Conservation (phyloP, 495 filamentous ascomycete genomes). For the Penicillium soppii region DNA sequence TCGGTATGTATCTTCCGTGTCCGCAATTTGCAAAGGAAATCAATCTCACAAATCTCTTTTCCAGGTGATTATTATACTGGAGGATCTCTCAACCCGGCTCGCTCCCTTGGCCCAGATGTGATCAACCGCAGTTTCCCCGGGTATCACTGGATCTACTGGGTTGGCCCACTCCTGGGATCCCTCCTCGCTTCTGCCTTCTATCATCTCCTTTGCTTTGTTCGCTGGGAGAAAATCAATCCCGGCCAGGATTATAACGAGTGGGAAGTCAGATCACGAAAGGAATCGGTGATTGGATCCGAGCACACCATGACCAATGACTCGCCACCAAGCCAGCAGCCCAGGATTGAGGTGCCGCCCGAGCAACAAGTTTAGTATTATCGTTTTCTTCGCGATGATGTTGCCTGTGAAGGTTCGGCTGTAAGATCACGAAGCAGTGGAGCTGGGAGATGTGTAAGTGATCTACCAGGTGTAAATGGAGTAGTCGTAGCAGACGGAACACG, state of each 20-base stretch:
- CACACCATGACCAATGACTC: slow-evolving; percentile 6
- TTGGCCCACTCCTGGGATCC: slow-evolving; percentile 66
- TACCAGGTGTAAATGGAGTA: too few relatives aligned
- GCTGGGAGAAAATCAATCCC: slow-evolving; percentile 77
- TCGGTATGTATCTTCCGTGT: slow-evolving; percentile 41
- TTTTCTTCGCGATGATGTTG: neutral
- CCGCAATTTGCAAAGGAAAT: neutral
- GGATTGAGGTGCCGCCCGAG: neutral
- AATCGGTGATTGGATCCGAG: slow-evolving; percentile 9
- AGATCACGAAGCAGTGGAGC: too few relatives aligned
- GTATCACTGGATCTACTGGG: slow-evolving; percentile 58
- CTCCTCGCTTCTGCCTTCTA: slow-evolving; percentile 70
- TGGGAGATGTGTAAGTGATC: too few relatives aligned
- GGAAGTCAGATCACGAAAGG: slow-evolving; percentile 25
- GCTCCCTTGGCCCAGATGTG: slow-evolving; percentile 69
- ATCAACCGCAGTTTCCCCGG: slow-evolving; percentile 61
- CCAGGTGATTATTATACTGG: slow-evolving; percentile 70
- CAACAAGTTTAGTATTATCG: slow-evolving; percentile 8
- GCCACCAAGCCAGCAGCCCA: neutral
- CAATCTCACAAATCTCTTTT: neutral
- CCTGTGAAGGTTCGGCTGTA: slow-evolving; percentile 18
- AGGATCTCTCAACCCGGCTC: slow-evolving; percentile 70
- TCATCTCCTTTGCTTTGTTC: slow-evolving; percentile 60
- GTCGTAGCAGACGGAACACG: too few relatives aligned
- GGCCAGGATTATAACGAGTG: slow-evolving; percentile 61